A percentile compares a stretch with the other conserved stretches of the same genome.
Conservation (phyloP, 1,139 yeast species). For the Yamadazyma dendronema region DNA sequence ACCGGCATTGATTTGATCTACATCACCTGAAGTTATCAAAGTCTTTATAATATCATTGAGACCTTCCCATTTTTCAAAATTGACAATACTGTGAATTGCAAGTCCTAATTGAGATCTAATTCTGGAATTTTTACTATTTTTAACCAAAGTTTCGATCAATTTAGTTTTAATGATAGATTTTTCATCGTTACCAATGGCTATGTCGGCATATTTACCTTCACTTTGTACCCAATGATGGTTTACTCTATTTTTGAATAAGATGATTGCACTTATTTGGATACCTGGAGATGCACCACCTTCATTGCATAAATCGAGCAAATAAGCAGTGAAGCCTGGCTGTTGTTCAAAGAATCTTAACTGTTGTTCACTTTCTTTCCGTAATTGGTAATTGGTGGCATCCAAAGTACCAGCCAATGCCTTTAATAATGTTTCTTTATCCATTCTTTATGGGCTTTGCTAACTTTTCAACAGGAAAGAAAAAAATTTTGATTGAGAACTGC, state of each 20-base stretch:
- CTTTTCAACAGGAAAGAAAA: slow-evolving; percentile 1
- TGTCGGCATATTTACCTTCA: slow-evolving; percentile 31
- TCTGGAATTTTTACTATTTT: slow-evolving; percentile 33
- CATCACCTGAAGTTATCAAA: slow-evolving; percentile 45
- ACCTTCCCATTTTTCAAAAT: slow-evolving; percentile 47
- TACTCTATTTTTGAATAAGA: slow-evolving; percentile 66
- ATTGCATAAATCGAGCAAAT: slow-evolving; percentile 51
- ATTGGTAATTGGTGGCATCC: slow-evolving; percentile 33
- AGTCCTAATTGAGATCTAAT: slow-evolving; percentile 41
- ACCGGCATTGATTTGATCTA: slow-evolving; percentile 57
- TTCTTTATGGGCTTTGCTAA: slow-evolving; percentile 12
- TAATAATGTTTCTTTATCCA: slow-evolving; percentile 45
- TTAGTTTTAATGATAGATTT: slow-evolving; percentile 51
- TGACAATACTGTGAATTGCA: slow-evolving; percentile 43
- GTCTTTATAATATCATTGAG: slow-evolving; percentile 34
- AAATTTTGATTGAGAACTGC: slow-evolving; percentile 3
- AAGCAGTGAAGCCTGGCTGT: slow-evolving; percentile 58
- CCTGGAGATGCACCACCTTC: slow-evolving; percentile 48
- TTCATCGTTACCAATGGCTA: slow-evolving; percentile 45
- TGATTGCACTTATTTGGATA: slow-evolving; percentile 60
- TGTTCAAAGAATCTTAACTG: slow-evolving; percentile 40
- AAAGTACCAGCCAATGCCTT: slow-evolving; percentile 44
- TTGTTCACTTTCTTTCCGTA: slow-evolving; percentile 43
- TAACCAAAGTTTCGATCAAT: slow-evolving; percentile 45
- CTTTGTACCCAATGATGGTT: slow-evolving; percentile 54